A percentile compares a stretch with the other conserved stretches of the same genome.
Evolutionary conservation across 2,329 filamentous ascomycete species (phyloP).

Genomic region (Monosporascus sp.): DNA sequence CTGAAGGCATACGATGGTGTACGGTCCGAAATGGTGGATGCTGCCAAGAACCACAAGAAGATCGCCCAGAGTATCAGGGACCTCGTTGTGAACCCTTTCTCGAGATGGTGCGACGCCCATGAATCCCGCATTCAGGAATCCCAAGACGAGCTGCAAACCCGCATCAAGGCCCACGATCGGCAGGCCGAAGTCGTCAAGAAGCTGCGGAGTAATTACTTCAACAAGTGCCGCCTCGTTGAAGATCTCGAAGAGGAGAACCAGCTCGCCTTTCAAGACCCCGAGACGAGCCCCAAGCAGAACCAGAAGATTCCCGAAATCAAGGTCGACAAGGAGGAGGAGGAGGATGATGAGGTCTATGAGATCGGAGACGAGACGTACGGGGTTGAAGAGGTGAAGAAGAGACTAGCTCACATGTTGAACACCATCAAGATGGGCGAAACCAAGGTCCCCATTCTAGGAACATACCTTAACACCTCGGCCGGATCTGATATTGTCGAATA

Average conservation of each 20-base stretch:
- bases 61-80: slow-evolving; percentile 96
- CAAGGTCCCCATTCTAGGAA: slow-evolving; percentile 92
- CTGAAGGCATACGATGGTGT: slow-evolving; percentile 86
- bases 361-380: slow-evolving; percentile 85
- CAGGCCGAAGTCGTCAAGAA: slow-evolving; percentile 90
- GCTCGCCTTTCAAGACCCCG: slow-evolving; percentile 87
- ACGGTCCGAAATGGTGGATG: slow-evolving; percentile 86
- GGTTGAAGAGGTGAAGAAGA: slow-evolving; percentile 84
- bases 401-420: slow-evolving; percentile 78
- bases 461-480: slow-evolving; percentile 86
- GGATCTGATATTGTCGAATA: slow-evolving; percentile 96
- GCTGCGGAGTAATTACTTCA: slow-evolving; percentile 93
- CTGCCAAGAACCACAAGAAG: slow-evolving; percentile 83
- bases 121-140: slow-evolving; percentile 86
- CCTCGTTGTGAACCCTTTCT: slow-evolving; percentile 88
- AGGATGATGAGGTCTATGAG: slow-evolving; percentile 71
- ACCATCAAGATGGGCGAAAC: slow-evolving; percentile 83
- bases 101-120: slow-evolving; percentile 94
- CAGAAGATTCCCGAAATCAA: slow-evolving; percentile 78
- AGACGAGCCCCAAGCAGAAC: slow-evolving; percentile 55
- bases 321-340: slow-evolving; percentile 60
- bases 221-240: slow-evolving; percentile 94
- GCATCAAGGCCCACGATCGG: slow-evolving; percentile 88
- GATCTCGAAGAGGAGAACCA: slow-evolving; percentile 99
- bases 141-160: slow-evolving; percentile 85